These are phyloP conservation scores for Dryas integrifolia DNA, from an alignment of 331 rosid species.

Conservation along the genomic window DNA sequence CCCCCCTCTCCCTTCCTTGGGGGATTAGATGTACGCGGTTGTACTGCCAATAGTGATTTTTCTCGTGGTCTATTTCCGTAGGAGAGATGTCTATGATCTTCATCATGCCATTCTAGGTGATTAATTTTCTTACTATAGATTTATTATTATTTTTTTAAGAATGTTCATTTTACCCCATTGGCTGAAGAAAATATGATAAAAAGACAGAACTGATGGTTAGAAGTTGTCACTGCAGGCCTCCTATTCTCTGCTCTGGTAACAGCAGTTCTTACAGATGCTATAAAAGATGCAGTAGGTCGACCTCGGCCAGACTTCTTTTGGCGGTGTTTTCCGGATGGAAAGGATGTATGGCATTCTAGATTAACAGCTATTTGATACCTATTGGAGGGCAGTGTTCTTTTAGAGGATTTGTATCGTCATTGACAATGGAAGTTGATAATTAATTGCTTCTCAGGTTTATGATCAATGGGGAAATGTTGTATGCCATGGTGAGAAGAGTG, in stretches of 20 bases:
- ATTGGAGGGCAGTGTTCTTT: not conserved
- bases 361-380: constrained; percentile 8
- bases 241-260: constrained; percentile 67
- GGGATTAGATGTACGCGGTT: constrained; percentile 59
- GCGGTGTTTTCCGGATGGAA: constrained; percentile 98
- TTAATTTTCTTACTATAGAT: constrained; percentile 6
- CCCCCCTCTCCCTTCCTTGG: constrained; percentile 13
- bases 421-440: constrained; percentile 10
- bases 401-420: not conserved
- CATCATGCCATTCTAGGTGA: constrained; percentile 67
- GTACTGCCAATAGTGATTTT: constrained; percentile 65
- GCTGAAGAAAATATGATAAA: constrained; percentile 9
- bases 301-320: constrained; percentile 96
- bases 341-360: constrained; percentile 54
- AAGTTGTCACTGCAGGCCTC: constrained; percentile 54
- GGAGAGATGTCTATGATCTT: constrained; percentile 43
- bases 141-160: not conserved
- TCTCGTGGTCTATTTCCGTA: constrained; percentile 41
- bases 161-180: constrained; percentile 11
- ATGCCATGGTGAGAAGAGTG: constrained; percentile 61
- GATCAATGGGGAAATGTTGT: constrained; percentile 68
- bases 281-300: constrained; percentile 84
- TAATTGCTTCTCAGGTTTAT: constrained; percentile 52
- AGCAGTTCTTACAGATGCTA: constrained; percentile 64
- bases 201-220: constrained; percentile 16